These are phyloP conservation scores for Cucumis variabilis DNA, from an alignment of 331 rosid species.

Conservation along the genomic window DNA sequence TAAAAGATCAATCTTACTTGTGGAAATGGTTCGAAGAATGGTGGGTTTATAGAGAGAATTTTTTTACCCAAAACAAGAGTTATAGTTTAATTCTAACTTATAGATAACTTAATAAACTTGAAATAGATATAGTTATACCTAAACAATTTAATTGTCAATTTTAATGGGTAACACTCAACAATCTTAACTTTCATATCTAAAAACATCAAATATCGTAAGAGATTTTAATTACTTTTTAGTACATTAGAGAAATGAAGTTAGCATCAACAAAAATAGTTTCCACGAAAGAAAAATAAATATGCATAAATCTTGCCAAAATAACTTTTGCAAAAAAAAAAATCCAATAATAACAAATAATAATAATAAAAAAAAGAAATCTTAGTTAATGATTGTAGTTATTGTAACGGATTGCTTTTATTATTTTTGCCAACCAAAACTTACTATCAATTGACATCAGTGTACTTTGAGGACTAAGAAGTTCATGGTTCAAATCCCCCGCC, in stretches of 20 bases:
- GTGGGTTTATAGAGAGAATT: neutral
- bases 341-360: too few relatives aligned
- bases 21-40: neutral
- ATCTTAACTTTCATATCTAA: too few relatives aligned
- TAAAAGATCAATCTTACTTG: neutral
- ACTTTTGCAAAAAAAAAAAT: too few relatives aligned
- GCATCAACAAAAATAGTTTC: neutral
- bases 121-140: neutral
- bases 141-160: neutral
- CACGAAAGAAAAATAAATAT: neutral
- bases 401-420: too few relatives aligned
- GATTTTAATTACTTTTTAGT: too few relatives aligned
- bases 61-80: neutral
- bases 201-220: neutral
- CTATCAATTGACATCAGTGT: too few relatives aligned
- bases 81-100: neutral
- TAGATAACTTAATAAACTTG: neutral
- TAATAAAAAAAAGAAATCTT: too few relatives aligned
- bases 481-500: too few relatives aligned
- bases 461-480: too few relatives aligned
- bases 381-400: too few relatives aligned
- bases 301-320: too few relatives aligned
- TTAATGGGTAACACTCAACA: neutral
- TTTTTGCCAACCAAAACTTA: too few relatives aligned
- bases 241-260: neutral